Percentiles rank a stretch among this genome's conserved stretches.
phyloP scores from a whole-genome alignment of 495 filamentous ascomycete species.

The Podospora sp. region DNA sequence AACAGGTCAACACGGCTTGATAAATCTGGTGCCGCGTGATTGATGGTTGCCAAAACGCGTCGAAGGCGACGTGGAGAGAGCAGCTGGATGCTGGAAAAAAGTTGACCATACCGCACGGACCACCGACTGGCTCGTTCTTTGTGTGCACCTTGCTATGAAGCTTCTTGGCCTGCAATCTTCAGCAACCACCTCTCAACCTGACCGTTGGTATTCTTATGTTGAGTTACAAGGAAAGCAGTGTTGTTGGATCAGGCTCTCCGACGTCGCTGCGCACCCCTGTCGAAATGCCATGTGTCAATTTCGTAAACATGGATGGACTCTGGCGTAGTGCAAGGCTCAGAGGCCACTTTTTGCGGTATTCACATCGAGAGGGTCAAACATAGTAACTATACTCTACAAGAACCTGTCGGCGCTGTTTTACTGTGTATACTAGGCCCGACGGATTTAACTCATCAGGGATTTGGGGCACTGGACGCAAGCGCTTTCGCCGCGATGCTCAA shows the following conservation, averaged over 20 bases:
- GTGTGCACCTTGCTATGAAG: not conserved
- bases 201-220: not conserved
- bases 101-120: constrained; percentile 15
- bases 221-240: not conserved
- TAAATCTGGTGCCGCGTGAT: not conserved
- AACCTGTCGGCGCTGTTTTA: too few species aligned
- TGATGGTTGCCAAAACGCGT: not conserved
- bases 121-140: not conserved
- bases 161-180: not conserved
- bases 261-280: too few species aligned
- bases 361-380: too few species aligned
- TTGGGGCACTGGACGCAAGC: not conserved
- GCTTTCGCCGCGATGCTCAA: not conserved
- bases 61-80: constrained; percentile 8
- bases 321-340: too few species aligned
- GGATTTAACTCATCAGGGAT: too few species aligned
- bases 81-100: constrained; percentile 15
- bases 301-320: too few species aligned
- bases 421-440: too few species aligned
- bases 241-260: too few species aligned
- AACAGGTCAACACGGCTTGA: not conserved
- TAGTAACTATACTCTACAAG: too few species aligned
- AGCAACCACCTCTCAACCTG: not conserved
- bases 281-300: too few species aligned
- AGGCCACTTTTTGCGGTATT: too few species aligned